These are phyloP conservation scores for Fusarium sp. DNA, from an alignment of 2,329 filamentous ascomycete species.

Conservation along the genomic window DNA sequence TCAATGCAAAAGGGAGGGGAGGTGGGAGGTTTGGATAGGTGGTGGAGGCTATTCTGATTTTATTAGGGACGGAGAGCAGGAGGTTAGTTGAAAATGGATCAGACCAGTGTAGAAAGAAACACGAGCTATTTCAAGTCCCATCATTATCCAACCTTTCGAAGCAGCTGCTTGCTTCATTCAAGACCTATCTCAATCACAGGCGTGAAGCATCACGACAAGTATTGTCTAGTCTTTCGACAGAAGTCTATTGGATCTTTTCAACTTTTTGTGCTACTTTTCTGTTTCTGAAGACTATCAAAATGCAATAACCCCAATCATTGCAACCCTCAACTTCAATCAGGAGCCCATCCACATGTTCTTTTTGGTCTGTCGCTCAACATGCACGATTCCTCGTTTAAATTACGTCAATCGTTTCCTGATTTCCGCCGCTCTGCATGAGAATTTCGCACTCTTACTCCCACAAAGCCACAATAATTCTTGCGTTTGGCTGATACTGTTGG, in stretches of 20 bases:
- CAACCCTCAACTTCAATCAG: not conserved
- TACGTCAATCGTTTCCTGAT: not conserved
- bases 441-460: not conserved
- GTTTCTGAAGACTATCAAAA: not conserved
- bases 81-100: slow-evolving; percentile 3
- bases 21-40: slow-evolving; percentile 24
- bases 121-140: slow-evolving; percentile 8
- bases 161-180: not conserved
- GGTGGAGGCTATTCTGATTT: slow-evolving; percentile 4
- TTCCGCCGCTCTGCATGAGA: not conserved
- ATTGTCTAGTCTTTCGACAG: not conserved
- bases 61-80: not conserved
- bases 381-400: not conserved
- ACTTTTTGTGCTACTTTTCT: slow-evolving; percentile 11
- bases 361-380: not conserved
- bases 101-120: slow-evolving; percentile 26
- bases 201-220: not conserved
- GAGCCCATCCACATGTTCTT: not conserved
- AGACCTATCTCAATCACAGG: not conserved
- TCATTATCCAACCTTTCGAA: not conserved
- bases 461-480: not conserved
- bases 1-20: not conserved
- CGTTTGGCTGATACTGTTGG: not conserved
- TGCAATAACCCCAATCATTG: not conserved
- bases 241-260: not conserved